Base-by-base conservation (phyloP, 228 moss, liverwort and hornwort genomes). In the Sphagnum magellanicum region DNA sequence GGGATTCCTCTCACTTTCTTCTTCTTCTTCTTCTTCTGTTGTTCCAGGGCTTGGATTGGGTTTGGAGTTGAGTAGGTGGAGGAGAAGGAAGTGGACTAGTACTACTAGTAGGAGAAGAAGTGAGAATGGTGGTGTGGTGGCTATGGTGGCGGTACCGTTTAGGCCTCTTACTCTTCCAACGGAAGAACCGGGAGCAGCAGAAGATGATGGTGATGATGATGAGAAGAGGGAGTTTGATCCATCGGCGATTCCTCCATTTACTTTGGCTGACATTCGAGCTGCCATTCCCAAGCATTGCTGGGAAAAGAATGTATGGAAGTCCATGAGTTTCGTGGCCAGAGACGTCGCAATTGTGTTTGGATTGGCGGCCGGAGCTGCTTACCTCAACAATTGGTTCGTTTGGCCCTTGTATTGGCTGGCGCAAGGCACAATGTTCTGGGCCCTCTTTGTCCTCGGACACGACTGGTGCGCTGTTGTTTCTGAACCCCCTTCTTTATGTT, bases 391-490 rank as follows among this genome's bases (percentile, higher is more conserved):
- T 70, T 89, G 89, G 91, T 53, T 82, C 0, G 72, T 87, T 16
- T 91, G 91, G 91, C 91, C 91, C 9, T 71, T 89, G 59, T 91
- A 91, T 52, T 91, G 91, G 91, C 12, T 72, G n/a, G 77, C 82
- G 49, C 91, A 91, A 71, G 91, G 91, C 0, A 89, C 89, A 16
- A 91, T 91, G 91, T 91, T 91, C 67, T 89, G 91, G 91, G 91
- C 91, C 16, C 81, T 91, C 12, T 91, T 91, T 67, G 91, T 91
- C 48, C 86, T 91, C 3, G 91, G 91, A 6, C 91, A 91, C 46
- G 91, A 91, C 52, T 91, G 91, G 87, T 87, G 78, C 0, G 65
- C 17, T 51, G 17, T 12, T 6, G 4, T 50, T 70, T 14, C 32
- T 32, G 32, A 32, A 32, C 32, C 32, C 3, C 3, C 32, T 32